A percentile compares a stretch with the other conserved stretches of the same genome.
phyloP scores from a whole-genome alignment of 345 rosid species.

The rapeseed (Brassica napus) region Da-Ae NC_063436.1:5020001-5020500 shows the following conservation, averaged over 20 bases:
- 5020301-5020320: no score
- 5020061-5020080: constrained; percentile 10
- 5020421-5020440: constrained; percentile 82
- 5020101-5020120: no score
- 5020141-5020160: constrained; percentile 94
- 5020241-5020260: neutral
- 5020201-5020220: constrained; percentile 58
- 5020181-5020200: constrained; percentile 62
- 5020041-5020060: constrained; percentile 57
- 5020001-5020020: constrained; percentile 53
- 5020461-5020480: neutral
- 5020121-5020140: no score
- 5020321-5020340: no score
- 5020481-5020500: neutral
- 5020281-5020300: no score
- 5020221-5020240: constrained; percentile 73
- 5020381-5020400: constrained; percentile 76
- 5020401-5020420: constrained; percentile 89
- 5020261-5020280: no score
- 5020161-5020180: constrained; percentile 80
- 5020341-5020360: neutral
- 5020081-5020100: no score
- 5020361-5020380: constrained; percentile 57
- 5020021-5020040: constrained; percentile 61
- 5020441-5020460: constrained; percentile 56